These are phyloP conservation scores for Colletotrichum sp. DNA, from an alignment of 2,329 filamentous ascomycete genomes.

Conservation along the genomic window DNA sequence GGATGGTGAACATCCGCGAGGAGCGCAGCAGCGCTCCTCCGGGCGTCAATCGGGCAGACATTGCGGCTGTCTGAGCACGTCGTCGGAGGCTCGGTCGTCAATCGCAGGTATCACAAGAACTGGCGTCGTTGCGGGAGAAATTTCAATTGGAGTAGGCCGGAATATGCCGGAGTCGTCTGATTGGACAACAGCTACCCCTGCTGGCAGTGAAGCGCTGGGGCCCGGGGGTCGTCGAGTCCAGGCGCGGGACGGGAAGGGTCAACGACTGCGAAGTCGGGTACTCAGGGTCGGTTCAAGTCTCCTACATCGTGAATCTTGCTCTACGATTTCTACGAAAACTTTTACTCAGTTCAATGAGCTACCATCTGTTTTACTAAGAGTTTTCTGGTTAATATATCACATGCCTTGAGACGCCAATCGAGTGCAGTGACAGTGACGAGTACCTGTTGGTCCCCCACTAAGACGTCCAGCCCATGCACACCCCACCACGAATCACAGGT, in stretches of 20 bases:
- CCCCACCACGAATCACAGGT: neutral
- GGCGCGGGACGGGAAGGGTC: neutral
- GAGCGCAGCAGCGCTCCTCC: slow-evolving; percentile 77
- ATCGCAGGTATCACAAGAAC: neutral
- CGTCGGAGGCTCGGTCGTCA: slow-evolving; percentile 12
- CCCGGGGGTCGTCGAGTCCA: neutral
- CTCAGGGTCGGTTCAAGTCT: neutral
- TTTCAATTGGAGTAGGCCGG: slow-evolving; percentile 18
- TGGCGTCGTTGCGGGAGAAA: slow-evolving; percentile 12
- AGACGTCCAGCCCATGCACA: neutral
- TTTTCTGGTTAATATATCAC: neutral
- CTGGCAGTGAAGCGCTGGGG: neutral
- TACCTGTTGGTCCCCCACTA: neutral
- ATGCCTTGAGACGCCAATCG: neutral
- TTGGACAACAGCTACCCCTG: slow-evolving; percentile 18
- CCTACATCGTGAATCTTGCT: neutral
- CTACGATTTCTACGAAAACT: neutral
- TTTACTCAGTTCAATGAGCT: neutral
- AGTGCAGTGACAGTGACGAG: neutral
- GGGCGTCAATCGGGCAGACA: slow-evolving; percentile 51
- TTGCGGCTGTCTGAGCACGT: slow-evolving; percentile 23
- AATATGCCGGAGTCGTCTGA: slow-evolving; percentile 6
- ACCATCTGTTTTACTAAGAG: neutral
- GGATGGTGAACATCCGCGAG: slow-evolving; percentile 90
- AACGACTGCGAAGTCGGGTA: neutral